Evolutionary conservation across 2,329 filamentous ascomycete species (phyloP), one percentile per base, ranked within the genome.

Genomic region (Penicillium hesseltinei): DNA sequence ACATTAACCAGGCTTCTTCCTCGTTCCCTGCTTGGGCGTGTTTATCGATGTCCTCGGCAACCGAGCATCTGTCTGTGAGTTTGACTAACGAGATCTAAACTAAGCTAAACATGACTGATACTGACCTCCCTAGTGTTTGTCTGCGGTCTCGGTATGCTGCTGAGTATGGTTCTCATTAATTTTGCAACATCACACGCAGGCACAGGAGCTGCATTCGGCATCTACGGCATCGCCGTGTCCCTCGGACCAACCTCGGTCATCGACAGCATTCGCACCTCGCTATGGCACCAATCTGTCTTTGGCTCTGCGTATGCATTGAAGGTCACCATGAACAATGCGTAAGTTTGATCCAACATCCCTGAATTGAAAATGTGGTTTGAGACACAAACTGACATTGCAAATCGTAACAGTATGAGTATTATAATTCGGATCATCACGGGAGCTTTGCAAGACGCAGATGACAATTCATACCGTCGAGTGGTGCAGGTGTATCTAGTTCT

Each of bases 201-300:
- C 0, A 86, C 84, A 0, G 83, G 82, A 0, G 83, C 83, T 0
- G 78, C 81, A 0, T 87, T 87, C 36, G 85, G 82, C 1, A 78
- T 87, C 21, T 87, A 81, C 43, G 84, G 84, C 0, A 72, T 87
- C 13, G 81, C 83, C 0, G 74, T 73, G 5, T 81, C 78, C 0
- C 74, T 87, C 2, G 84, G 84, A 0, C 83, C 84, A 0, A 84
- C 83, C 0, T 75, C 80, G 4, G 83, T 87, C 57, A 85, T 87
- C 51, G 84, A 87, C 64, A 76, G 81, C 23, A 84, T 86, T 27
- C 81, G 85, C 17, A 85, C 84, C 0, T 78, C 79, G 0, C 80
- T 87, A 69, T 85, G 82, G 81, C 77, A 85, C 27, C 81, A 84
- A 55, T 81, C 81, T 2, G 81, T 84, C 0, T 87, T 87, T 57